These are phyloP conservation scores for Pyrus pyrifolia DNA, from an alignment of 306 rosid genomes.

Conservation along the genomic window DNA sequence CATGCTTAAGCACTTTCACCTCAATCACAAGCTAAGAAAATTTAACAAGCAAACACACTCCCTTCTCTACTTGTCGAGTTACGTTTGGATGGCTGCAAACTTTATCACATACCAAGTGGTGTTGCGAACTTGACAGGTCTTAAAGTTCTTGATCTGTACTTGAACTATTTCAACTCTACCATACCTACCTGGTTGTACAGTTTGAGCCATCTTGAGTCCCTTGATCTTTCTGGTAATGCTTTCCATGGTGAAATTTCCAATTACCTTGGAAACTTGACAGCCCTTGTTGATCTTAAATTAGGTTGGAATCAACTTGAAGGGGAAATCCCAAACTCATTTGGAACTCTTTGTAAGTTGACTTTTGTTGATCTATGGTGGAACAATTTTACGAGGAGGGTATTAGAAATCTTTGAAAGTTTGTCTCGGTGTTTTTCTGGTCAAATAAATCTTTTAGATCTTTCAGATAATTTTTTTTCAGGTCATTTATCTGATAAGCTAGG, in stretches of 20 bases:
- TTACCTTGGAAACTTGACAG: not conserved
- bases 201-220: not conserved
- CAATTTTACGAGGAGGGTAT: not conserved
- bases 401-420: not conserved
- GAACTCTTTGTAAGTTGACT: slow-evolving; percentile 6
- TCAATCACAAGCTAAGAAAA: too few species aligned
- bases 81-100: too few species aligned
- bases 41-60: too few species aligned
- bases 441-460: not conserved
- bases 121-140: too few species aligned
- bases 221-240: not conserved
- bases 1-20: too few species aligned
- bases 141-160: not conserved
- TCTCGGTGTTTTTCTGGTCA: not conserved
- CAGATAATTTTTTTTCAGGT: not conserved
- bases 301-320: not conserved
- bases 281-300: not conserved
- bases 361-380: not conserved
- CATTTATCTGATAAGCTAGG: slow-evolving; percentile 12
- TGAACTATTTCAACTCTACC: not conserved
- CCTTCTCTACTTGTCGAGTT: too few species aligned
- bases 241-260: not conserved
- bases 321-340: slow-evolving; percentile 1
- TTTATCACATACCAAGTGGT: too few species aligned
- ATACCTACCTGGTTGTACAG: slow-evolving; percentile 6